Evolutionary conservation across 495 filamentous ascomycete genomes (phyloP), one percentile per base, ranked within the genome.

Genomic region (Penicillium maclennaniae): DNA sequence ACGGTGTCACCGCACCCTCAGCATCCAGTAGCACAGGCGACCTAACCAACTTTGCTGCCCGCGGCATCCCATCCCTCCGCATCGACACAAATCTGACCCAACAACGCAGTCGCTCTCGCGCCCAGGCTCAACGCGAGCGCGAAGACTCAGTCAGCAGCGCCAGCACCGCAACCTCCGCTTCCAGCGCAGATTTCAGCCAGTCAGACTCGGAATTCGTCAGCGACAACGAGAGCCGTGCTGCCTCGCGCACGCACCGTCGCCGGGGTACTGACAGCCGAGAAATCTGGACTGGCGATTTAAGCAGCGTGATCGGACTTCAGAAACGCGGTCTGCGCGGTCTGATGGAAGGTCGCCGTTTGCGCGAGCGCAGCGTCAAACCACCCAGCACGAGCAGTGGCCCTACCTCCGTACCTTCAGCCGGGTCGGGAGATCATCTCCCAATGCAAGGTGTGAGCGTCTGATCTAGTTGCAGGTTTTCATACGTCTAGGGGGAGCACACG

Each of bases 281-380:
- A 59, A 76, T 92, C 19, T 96, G 92, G 92, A 79, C 75, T 12
- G 87, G 92, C 12, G 86, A 92, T 63, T 60, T 96, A 25, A 95
- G 90, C 68, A 88, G 88, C 45, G 92, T 97, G n/a, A 95, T 98
- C 51, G 93, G 93, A 0, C 60, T 98, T 51, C 93, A 98, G 76
- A 98, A 97, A 74, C 77, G 93, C 31, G 93, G 93, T 0, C 63
- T 98, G 50, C 82, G 92, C 43, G 93, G 93, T 0, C 68, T 98
- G 65, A 96, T 97, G 93, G 93, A 98, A 70, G 93, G 93, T 14
- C 76, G 93, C 34, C 79, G 92, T 48, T 83, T 96, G 75, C 75
- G 93, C 45, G 92, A 93, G 60, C 69, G 87, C 25, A 83, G 78
- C 8, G 56, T 58, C 6, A 75, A 74, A 34, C 69, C 70, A 4